phyloP scores from a whole-genome alignment of 768 basidiomycete species.

The Suillus variegatus region DNA sequence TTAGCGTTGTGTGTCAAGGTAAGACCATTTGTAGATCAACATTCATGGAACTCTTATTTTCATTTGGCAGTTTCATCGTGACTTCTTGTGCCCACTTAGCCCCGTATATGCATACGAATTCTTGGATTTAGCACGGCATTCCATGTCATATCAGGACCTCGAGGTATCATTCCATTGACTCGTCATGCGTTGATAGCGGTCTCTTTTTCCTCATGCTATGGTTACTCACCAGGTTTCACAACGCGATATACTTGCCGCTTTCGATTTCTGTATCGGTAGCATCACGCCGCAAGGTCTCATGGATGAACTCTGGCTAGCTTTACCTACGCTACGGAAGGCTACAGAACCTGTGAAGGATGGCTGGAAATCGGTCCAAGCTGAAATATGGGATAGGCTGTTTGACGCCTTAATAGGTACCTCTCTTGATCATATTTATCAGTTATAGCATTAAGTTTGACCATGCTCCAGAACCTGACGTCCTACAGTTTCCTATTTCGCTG shows the following conservation, averaged over 20 bases:
- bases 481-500: constrained; percentile 52
- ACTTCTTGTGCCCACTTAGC: constrained; percentile 55
- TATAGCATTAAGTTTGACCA: background rate
- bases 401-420: constrained; percentile 39
- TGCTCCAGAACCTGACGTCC: constrained; percentile 49
- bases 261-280: constrained; percentile 51
- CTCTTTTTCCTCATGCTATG: background rate
- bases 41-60: background rate
- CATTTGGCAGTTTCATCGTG: constrained; percentile 55
- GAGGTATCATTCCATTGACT: constrained; percentile 42
- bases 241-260: constrained; percentile 50
- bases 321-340: constrained; percentile 50
- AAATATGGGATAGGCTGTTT: constrained; percentile 54
- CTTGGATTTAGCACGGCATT: constrained; percentile 48
- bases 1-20: constrained; percentile 67
- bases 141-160: constrained; percentile 46
- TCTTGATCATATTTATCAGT: background rate
- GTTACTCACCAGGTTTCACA: constrained; percentile 46
- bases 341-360: constrained; percentile 36
- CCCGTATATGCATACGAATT: constrained; percentile 57
- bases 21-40: constrained; percentile 1
- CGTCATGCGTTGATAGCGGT: background rate
- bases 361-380: constrained; percentile 47
- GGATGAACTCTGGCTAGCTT: constrained; percentile 58
- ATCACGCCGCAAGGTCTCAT: constrained; percentile 53